Evolutionary conservation across 257 asterid genomes (phyloP).

Genomic region (Solanum sejunctum): DNA sequence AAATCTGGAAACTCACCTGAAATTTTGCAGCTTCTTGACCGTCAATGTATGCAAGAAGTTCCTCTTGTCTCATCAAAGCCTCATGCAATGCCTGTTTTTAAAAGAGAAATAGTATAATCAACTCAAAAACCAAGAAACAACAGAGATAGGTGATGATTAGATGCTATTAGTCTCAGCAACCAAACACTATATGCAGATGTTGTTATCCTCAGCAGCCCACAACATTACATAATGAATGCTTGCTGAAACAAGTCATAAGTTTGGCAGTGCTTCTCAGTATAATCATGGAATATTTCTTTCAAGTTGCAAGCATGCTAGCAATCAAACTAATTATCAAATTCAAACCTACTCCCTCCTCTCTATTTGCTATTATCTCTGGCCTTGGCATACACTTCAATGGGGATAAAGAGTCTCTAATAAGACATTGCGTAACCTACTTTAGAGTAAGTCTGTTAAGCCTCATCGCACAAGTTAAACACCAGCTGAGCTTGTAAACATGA

Average conservation of each 20-base stretch:
- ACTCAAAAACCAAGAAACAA: not conserved
- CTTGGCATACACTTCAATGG: not conserved
- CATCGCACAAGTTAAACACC: not conserved
- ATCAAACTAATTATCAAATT: not conserved
- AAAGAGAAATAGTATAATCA: not conserved
- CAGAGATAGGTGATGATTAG: too few species aligned
- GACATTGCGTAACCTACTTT: not conserved
- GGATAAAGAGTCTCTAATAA: not conserved
- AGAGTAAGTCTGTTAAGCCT: not conserved
- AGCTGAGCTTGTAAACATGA: not conserved
- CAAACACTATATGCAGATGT: not conserved
- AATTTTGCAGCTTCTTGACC: slow-evolving; percentile 38
- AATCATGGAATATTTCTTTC: not conserved
- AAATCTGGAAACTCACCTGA: slow-evolving; percentile 26
- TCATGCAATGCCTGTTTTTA: slow-evolving; percentile 53
- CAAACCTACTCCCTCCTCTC: not conserved
- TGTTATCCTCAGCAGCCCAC: not conserved
- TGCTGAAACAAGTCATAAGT: not conserved
- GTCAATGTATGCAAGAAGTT: slow-evolving; percentile 66
- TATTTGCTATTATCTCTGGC: not conserved
- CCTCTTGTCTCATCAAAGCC: slow-evolving; percentile 71
- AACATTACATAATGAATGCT: not conserved
- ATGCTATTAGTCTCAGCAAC: not conserved
- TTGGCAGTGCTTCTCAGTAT: not conserved
- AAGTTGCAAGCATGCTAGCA: not conserved